phyloP scores from a whole-genome alignment of 2,329 filamentous ascomycete species.

The Colletotrichum falcatum region DNA sequence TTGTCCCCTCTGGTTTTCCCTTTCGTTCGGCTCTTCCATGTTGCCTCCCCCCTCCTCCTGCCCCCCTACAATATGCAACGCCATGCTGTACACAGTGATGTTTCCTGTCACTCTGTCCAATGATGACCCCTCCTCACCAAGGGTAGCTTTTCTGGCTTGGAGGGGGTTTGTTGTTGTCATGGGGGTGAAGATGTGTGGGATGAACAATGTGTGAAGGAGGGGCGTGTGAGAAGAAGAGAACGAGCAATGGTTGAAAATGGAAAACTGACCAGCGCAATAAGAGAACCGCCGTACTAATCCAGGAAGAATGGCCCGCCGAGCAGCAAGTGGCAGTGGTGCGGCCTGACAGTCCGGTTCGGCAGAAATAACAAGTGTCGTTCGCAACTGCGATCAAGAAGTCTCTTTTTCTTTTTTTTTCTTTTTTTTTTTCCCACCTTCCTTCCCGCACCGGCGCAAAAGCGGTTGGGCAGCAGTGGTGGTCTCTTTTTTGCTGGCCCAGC shows the following conservation, averaged over 20 bases:
- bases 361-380: conserved; percentile 32
- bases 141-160: conserved; percentile 22
- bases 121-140: conserved; percentile 31
- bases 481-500: conserved; percentile 13
- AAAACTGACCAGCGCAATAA: conserved; percentile 19
- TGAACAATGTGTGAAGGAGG: conserved; percentile 21
- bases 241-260: conserved; percentile 8
- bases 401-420: conserved; percentile 28
- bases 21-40: conserved; percentile 6
- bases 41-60: conserved; percentile 17
- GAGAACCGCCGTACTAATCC: conserved; percentile 6
- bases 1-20: conserved; percentile 14
- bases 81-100: conserved; percentile 36
- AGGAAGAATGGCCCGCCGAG: conserved; percentile 1
- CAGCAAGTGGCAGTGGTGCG: conserved; percentile 26
- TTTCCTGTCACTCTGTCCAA: conserved; percentile 32
- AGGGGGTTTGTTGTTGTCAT: conserved; percentile 16
- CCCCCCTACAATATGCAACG: conserved; percentile 37
- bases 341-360: conserved; percentile 27
- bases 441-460: conserved; percentile 4
- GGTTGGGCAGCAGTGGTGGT: conserved; percentile 40
- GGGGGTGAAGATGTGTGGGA: conserved; percentile 29
- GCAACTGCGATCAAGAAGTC: conserved; percentile 40
- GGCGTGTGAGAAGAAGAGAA: conserved; percentile 23
- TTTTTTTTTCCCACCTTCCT: not conserved